A percentile compares a stretch with the other conserved stretches of the same genome.
These are phyloP conservation scores for Nicotiana noctiflora DNA, from an alignment of 257 asterid species.

Conservation along the genomic window DNA sequence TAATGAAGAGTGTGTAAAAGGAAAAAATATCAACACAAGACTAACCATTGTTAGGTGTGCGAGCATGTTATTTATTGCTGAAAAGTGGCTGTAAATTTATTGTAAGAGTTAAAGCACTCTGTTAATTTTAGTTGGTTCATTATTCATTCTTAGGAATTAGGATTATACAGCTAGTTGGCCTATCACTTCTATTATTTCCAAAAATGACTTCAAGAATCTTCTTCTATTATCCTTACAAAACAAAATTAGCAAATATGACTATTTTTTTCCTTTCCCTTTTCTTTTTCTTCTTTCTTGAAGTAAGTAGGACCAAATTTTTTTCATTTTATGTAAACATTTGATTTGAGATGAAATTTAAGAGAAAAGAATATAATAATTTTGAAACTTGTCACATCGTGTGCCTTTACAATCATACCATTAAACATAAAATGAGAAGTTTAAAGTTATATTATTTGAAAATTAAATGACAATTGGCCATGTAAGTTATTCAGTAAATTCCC, in stretches of 20 bases:
- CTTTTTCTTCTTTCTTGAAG: neutral
- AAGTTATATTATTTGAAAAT: neutral
- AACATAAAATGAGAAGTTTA: too few relatives aligned
- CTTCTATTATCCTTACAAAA: neutral
- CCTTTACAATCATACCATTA: too few relatives aligned
- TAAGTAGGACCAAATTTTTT: neutral
- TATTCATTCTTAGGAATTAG: neutral
- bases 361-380: too few relatives aligned
- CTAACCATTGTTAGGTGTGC: neutral
- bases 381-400: too few relatives aligned
- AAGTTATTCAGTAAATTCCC: neutral
- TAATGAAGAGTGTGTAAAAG: too few relatives aligned
- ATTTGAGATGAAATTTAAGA: neutral
- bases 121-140: neutral
- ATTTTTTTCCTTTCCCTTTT: neutral
- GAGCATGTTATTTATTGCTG: neutral
- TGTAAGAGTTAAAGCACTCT: neutral
- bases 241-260: neutral
- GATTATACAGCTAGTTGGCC: neutral
- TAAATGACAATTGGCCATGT: neutral
- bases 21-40: neutral
- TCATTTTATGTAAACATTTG: neutral
- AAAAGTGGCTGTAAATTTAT: neutral
- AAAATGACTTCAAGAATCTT: neutral
- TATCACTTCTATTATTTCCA: neutral